Conservation (phyloP, 179 eudicot species). For the Spergularia azorica region DNA sequence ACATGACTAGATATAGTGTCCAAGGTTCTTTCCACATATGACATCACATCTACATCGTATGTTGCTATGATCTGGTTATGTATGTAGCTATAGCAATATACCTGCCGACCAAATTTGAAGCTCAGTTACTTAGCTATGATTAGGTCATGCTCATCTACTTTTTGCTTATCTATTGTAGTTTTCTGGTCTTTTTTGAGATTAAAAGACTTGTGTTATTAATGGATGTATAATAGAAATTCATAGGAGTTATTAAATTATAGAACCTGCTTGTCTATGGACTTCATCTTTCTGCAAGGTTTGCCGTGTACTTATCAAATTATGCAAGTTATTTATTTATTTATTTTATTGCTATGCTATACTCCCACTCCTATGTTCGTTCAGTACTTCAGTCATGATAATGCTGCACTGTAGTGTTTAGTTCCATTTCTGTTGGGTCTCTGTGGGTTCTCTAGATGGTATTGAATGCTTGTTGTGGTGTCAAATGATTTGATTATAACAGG, state of each 20-base stretch:
- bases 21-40: no score
- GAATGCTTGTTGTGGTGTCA: constrained; percentile 1
- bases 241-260: not conserved
- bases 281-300: no score
- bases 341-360: no score
- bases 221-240: not conserved
- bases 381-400: no score
- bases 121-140: not conserved
- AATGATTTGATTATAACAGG: not conserved
- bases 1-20: no score
- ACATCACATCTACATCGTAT: not conserved
- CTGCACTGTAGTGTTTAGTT: no score
- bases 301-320: not conserved
- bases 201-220: not conserved
- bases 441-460: not conserved
- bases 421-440: no score
- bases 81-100: not conserved
- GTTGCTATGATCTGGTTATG: not conserved
- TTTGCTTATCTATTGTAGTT: not conserved
- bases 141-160: no score
- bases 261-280: not conserved
- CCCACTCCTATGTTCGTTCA: no score
- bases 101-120: not conserved
- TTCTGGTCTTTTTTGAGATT: not conserved
- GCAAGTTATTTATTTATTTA: not conserved